Evolutionary conservation across 169 alveolate species (phyloP), one percentile per base, ranked within the genome.

Genomic region (Eimeria acervulina): DNA sequence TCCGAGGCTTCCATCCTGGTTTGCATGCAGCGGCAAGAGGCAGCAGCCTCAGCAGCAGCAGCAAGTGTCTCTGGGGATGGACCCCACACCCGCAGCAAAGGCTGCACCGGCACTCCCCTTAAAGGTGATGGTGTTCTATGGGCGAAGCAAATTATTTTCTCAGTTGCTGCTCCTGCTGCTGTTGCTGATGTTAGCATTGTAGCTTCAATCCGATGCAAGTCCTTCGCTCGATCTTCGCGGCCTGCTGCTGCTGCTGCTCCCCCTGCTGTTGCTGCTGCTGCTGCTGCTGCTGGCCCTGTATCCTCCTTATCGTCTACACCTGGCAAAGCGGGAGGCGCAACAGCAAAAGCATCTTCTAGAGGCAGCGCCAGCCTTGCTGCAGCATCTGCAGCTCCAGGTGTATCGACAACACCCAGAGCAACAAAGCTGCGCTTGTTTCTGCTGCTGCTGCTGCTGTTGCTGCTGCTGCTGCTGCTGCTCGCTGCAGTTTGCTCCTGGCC

Each of bases 401-500:
- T 31, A 31, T 83, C 91, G n/a, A 83, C 91, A 10, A 83, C 74
- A 5, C 91, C 91, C 74, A 83, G 17, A n/a, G 91, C 42, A 17
- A 83, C 91, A 15, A 52, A 6, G 17, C 52, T 83, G 91, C 76
- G 91, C 42, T 36, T 83, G n/a, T 33, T 47, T 52, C n/a, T 83
- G 74, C 76, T 52, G 78, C 52, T 83, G 76, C 91, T 83, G 91
- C 74, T 31, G 91, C 91, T 83, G 91, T 28, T 83, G 91, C 91
- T 51, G 74, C 51, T 74, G 89, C 89, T 80, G 89, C 61, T 23
- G 89, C 68, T 55, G 81, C 81, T 31, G 44, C 38, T 23, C 10
- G 68, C 89, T 44, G 89, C 61, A 0, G 89, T 44, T 15, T 21
- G 70, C 76, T 47, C 91, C 76, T 83, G 76, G 7, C 12, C 47